Evolutionary conservation across 1,139 yeast genomes (phyloP).

Genomic region (Kluyveromyces sp.): DNA sequence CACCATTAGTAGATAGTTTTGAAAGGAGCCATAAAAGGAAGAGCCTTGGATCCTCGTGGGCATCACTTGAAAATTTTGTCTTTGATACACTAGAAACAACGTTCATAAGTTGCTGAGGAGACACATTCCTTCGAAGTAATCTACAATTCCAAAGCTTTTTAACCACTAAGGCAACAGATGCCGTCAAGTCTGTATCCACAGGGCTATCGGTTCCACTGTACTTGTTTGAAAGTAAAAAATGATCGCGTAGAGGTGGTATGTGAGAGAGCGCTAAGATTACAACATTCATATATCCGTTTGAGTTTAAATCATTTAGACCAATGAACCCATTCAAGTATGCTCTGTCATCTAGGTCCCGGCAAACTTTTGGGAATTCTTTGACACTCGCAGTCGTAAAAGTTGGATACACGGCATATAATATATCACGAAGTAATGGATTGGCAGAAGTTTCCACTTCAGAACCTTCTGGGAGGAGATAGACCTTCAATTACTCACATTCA

Average conservation of each 20-base stretch:
- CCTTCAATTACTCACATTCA: constrained; percentile 44
- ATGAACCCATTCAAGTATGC: constrained; percentile 55
- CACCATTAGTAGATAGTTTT: constrained; percentile 31
- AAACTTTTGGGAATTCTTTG: constrained; percentile 15
- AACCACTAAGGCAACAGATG: constrained; percentile 38
- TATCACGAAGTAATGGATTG: constrained; percentile 36
- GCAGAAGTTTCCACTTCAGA: constrained; percentile 10
- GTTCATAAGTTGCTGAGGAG: constrained; percentile 60
- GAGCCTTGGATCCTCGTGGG: constrained; percentile 44
- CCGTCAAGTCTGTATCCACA: constrained; percentile 19
- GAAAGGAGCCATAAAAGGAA: constrained; percentile 51
- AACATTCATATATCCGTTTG: constrained; percentile 49
- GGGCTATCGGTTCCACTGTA: constrained; percentile 14
- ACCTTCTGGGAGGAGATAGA: constrained; percentile 54
- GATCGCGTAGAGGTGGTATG: constrained; percentile 44
- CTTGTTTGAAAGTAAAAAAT: constrained; percentile 34
- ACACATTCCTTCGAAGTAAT: constrained; percentile 52
- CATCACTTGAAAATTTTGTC: constrained; percentile 35
- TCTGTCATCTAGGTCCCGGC: constrained; percentile 39
- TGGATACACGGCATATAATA: constrained; percentile 48
- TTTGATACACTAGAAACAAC: constrained; percentile 37
- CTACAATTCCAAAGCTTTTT: constrained; percentile 59
- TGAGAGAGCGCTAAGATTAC: constrained; percentile 53
- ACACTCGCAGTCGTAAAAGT: constrained; percentile 36
- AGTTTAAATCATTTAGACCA: constrained; percentile 50